phyloP scores from a whole-genome alignment of 2,329 filamentous ascomycete species.

The Epichloe gansuensis region DNA sequence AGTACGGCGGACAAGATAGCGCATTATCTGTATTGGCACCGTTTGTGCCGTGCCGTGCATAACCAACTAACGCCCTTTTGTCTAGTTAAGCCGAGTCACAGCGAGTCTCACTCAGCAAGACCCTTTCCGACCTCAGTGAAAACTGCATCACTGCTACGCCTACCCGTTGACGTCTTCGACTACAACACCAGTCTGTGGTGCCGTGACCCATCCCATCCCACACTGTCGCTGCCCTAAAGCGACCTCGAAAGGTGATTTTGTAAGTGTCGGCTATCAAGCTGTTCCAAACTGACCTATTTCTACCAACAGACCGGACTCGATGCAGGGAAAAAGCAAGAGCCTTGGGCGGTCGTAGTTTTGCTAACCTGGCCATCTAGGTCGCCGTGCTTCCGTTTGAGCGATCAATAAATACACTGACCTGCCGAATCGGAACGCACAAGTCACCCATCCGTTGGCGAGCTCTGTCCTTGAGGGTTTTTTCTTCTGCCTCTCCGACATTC shows the following conservation, averaged over 20 bases:
- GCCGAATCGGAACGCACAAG: not conserved
- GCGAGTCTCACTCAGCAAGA: not conserved
- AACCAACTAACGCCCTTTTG: not conserved
- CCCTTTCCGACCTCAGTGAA: constrained; percentile 1
- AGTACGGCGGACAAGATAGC: not conserved
- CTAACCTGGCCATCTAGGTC: constrained; percentile 6
- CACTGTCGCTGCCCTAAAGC: not conserved
- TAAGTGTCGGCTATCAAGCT: not conserved
- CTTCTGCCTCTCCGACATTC: not conserved
- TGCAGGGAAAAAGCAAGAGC: not conserved
- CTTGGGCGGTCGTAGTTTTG: constrained; percentile 1
- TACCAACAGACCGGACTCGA: not conserved
- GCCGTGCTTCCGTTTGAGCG: not conserved
- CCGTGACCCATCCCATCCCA: not conserved
- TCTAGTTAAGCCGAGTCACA: not conserved
- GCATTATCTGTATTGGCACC: not conserved
- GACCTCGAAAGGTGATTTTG: not conserved
- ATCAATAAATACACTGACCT: not conserved
- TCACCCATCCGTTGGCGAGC: not conserved
- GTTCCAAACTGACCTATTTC: not conserved
- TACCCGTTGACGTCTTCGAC: not conserved
- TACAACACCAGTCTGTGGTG: not conserved
- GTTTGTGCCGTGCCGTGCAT: not conserved
- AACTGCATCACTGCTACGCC: constrained; percentile 4
- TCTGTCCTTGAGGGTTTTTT: not conserved